Evolutionary conservation across 2,329 filamentous ascomycete genomes (phyloP).

Genomic region (Scytalidium sp.): DNA sequence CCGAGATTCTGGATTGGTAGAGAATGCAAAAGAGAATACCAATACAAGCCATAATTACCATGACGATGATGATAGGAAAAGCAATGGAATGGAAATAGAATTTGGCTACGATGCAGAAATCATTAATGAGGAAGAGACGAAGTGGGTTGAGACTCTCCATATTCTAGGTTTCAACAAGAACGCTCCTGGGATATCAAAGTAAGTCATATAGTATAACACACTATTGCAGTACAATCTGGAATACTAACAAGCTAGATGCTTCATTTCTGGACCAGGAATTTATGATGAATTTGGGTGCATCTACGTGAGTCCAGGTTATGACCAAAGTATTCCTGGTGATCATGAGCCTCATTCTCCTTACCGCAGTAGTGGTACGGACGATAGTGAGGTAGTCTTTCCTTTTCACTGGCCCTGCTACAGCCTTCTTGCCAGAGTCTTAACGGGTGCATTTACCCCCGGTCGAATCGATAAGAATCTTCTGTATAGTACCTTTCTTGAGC

Average conservation of each 20-base stretch:
- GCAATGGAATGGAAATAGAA: neutral
- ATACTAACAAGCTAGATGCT: neutral
- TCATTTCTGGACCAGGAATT: conserved; percentile 1
- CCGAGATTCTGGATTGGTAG: neutral
- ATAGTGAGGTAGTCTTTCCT: conserved; percentile 3
- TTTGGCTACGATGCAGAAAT: conserved; percentile 1
- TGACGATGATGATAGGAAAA: neutral
- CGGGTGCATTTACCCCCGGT: neutral
- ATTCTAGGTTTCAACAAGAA: conserved; percentile 1
- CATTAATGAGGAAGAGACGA: neutral
- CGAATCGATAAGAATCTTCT: conserved; percentile 3
- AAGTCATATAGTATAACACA: neutral
- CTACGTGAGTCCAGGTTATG: conserved; percentile 2
- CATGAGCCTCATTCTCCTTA: neutral
- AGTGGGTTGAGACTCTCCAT: conserved; percentile 1
- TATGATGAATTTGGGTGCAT: conserved; percentile 2
- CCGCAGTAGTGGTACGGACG: neutral
- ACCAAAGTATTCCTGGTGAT: neutral
- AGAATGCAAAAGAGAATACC: neutral
- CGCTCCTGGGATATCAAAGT: conserved; percentile 4
- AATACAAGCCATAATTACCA: neutral
- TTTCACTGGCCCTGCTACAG: conserved; percentile 8
- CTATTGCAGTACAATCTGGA: neutral
- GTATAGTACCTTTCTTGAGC: neutral
- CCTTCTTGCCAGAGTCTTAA: conserved; percentile 3